Conservation (phyloP, 306 rosid genomes). For the Luffa acutangula region DNA sequence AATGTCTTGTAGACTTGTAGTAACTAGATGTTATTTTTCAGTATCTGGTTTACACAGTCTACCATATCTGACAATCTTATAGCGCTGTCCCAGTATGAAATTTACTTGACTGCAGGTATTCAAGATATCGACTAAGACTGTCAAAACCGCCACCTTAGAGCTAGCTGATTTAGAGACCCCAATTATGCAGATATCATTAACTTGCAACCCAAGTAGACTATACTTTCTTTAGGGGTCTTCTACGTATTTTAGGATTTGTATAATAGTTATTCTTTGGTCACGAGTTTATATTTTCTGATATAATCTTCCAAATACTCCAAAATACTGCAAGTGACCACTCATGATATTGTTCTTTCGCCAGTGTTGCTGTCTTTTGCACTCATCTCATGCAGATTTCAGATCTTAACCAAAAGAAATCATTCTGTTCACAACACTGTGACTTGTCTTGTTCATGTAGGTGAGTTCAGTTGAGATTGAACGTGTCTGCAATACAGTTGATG, state of each 20-base stretch:
- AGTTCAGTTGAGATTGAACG: slow-evolving; percentile 95
- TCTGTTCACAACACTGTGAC: neutral
- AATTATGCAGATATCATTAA: neutral
- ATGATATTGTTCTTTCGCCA: neutral
- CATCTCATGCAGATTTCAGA: neutral
- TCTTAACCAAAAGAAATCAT: neutral
- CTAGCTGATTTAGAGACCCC: neutral
- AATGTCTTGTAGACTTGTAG: neutral
- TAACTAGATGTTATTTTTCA: neutral
- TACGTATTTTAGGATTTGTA: neutral
- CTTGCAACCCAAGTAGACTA: neutral
- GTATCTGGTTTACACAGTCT: neutral
- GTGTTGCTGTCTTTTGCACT: neutral
- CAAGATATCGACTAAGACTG: neutral
- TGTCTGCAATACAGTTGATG: slow-evolving; percentile 63
- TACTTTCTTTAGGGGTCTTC: neutral
- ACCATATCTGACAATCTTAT: neutral
- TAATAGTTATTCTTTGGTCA: neutral
- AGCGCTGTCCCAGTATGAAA: neutral
- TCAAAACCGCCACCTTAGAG: neutral
- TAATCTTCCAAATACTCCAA: neutral
- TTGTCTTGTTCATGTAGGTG: slow-evolving; percentile 33
- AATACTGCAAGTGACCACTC: neutral
- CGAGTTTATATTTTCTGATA: neutral
- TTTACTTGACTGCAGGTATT: neutral